These are phyloP conservation scores for Cyclocybe cylindracea DNA, from an alignment of 768 basidiomycete genomes.

Conservation along the genomic window DNA sequence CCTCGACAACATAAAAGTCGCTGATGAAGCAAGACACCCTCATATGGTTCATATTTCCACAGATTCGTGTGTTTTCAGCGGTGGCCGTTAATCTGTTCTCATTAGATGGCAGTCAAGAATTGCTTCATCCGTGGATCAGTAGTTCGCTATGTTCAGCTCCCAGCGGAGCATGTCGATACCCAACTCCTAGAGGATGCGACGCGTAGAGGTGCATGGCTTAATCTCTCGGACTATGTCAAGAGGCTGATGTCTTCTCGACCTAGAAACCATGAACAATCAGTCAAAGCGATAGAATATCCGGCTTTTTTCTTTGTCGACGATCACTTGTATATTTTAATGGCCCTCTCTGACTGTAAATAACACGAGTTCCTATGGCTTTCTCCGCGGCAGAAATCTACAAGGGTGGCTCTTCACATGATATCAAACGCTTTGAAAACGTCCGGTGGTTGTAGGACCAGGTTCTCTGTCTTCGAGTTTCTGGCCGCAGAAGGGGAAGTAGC, in stretches of 20 bases:
- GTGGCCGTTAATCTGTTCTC: slow-evolving; percentile 2
- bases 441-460: too few species aligned
- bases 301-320: not conserved
- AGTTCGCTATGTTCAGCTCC: slow-evolving; percentile 95
- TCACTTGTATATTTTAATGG: not conserved
- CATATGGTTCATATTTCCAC: slow-evolving; percentile 75
- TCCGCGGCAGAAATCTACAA: too few species aligned
- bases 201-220: slow-evolving; percentile 69
- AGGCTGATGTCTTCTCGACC: too few species aligned
- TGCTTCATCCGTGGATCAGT: slow-evolving; percentile 99
- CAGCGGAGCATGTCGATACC: slow-evolving; percentile 91
- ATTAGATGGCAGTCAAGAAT: slow-evolving; percentile 97
- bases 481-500: too few species aligned
- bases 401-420: too few species aligned
- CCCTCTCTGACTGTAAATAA: not conserved
- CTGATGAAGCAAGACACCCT: slow-evolving; percentile 91
- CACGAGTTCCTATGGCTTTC: too few species aligned
- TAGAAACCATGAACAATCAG: slow-evolving; percentile 4
- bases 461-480: too few species aligned
- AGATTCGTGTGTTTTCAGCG: not conserved
- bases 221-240: slow-evolving; percentile 20
- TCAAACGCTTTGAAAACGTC: too few species aligned
- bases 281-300: slow-evolving; percentile 28
- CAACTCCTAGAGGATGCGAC: slow-evolving; percentile 96
- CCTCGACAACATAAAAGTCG: slow-evolving; percentile 88